Evolutionary conservation across 2,329 filamentous ascomycete genomes (phyloP).

Genomic region (Neofusicoccum cordaticola): DNA sequence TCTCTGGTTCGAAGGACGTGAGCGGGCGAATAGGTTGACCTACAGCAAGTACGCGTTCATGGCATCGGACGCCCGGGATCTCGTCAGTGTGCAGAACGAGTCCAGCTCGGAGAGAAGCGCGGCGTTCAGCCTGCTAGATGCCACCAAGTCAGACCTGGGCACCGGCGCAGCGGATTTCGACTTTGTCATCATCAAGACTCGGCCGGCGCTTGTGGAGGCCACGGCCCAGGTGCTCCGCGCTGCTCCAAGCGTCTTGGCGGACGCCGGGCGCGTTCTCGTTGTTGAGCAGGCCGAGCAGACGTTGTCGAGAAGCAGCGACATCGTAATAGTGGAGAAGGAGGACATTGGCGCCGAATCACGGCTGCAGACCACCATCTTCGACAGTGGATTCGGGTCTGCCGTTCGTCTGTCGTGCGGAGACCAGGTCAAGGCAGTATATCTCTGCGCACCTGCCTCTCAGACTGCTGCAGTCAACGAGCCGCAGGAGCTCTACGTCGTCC

Average conservation of each 20-base stretch:
- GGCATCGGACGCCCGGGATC: not conserved
- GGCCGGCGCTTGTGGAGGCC: not conserved
- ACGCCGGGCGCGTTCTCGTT: not conserved
- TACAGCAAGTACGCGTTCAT: not conserved
- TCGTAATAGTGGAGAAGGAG: not conserved
- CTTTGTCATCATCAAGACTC: not conserved
- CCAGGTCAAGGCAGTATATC: not conserved
- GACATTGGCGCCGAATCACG: not conserved
- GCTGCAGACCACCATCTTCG: not conserved
- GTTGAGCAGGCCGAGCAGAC: not conserved
- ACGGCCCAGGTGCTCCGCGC: not conserved
- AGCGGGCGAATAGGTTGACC: not conserved
- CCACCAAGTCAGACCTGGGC: constrained; percentile 8
- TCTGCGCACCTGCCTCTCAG: not conserved
- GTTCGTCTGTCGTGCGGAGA: not conserved
- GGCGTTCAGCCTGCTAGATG: constrained; percentile 29
- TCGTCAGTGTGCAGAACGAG: not conserved
- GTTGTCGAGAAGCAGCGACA: not conserved
- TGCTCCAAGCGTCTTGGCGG: not conserved
- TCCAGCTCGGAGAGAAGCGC: not conserved
- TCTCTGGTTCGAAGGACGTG: not conserved
- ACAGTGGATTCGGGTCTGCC: not conserved
- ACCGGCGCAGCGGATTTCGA: constrained; percentile 13
- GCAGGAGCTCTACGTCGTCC: not conserved
- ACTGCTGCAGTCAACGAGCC: not conserved